Evolutionary conservation across 148 eudicot genomes (phyloP).

Genomic region (Dianthus caryophyllus): DNA sequence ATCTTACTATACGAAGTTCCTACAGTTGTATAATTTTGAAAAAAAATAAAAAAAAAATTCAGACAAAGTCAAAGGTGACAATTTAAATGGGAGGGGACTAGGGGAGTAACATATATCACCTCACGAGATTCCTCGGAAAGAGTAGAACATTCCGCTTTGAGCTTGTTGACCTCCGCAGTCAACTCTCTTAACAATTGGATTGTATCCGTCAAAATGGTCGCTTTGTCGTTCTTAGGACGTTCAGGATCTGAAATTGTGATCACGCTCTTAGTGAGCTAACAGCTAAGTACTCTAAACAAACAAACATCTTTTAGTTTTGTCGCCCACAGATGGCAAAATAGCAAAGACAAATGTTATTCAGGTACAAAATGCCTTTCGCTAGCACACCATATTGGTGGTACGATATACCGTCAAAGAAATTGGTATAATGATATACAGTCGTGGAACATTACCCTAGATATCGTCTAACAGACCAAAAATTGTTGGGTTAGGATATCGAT

Average conservation of each 20-base stretch:
- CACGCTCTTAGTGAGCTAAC: not conserved
- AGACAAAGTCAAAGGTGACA: not conserved
- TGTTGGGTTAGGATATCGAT: not conserved
- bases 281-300: no score
- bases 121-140: constrained; percentile 59
- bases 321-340: no score
- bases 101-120: constrained; percentile 32
- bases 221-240: constrained; percentile 64
- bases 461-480: no score
- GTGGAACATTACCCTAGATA: no score
- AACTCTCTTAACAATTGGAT: constrained; percentile 55
- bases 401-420: not conserved
- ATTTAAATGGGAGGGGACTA: not conserved
- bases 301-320: no score
- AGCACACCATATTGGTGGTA: not conserved
- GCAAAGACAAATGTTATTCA: not conserved
- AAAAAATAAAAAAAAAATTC: not conserved
- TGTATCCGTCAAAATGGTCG: constrained; percentile 53
- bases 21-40: not conserved
- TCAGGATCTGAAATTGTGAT: constrained; percentile 46
- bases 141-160: constrained; percentile 48
- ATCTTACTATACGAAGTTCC: no score
- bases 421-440: no score
- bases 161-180: constrained; percentile 50
- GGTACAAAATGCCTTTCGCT: not conserved